Evolutionary conservation across 805 yeast genomes (phyloP), one percentile per base, ranked within the genome.

Genomic region (Barnettozyma californica): DNA sequence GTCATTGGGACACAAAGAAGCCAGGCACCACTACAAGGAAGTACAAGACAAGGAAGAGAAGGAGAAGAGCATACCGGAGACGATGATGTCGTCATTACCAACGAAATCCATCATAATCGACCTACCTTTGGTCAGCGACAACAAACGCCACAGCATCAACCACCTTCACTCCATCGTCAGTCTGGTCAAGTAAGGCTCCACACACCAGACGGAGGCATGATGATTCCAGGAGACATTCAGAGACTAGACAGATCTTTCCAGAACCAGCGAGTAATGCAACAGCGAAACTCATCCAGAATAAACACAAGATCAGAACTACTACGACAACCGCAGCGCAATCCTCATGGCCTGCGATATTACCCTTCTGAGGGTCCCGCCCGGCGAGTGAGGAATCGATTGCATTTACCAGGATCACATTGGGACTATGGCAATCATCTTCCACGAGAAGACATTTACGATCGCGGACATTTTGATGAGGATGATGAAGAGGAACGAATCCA

Each of bases 181-280:
- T 21, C 21, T 18, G 38, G 38, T 5, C 43, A 40, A 5, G 43
- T 50, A 11, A 19, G 44, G 25, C 31, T 53, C 9, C 50, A 53
- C 34, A 41, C 45, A 4, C 56, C 56, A 2, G 47, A 31, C 16
- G 54, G 56, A 3, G 46, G 33, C 2, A 39, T 46, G 20, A 21
- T 37, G 18, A 18, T 49, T 2, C 50, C 44, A 10, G 43, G 46
- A 1, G 27, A 8, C 5, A n/a, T 39, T 2, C 42, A 18, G 6
- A 35, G 38, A 20, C 23, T 14, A 20, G 14, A 20, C 20, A 35
- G 38, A 16, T 35, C 38, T 14, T 35, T 35, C 33, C 33, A 29
- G 33, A 29, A 29, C 33, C 33, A 29, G 33, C 33, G 11, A 29
- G 14, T 29, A 29, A 2, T 29, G 33, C 16, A 29, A 14, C 33